phyloP scores from a whole-genome alignment of 164 flowering plant species.

The Tetrastigma voinierianum region DNA sequence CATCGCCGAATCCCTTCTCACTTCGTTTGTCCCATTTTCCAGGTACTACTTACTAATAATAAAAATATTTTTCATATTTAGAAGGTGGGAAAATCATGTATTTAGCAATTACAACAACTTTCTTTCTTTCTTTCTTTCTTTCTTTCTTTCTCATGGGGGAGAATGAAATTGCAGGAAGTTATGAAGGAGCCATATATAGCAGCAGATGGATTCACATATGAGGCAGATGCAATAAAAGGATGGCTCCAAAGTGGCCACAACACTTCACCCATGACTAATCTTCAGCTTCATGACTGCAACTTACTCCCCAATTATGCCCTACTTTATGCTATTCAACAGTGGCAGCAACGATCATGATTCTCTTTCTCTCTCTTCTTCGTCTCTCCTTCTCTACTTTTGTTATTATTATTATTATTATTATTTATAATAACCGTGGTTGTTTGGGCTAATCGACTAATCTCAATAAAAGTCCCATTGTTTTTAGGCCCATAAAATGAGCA shows the following conservation, averaged over 20 bases:
- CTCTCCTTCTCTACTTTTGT: too few relatives aligned
- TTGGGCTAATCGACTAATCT: too few relatives aligned
- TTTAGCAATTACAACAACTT: not conserved
- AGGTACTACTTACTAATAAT: too few relatives aligned
- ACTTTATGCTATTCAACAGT: conserved; percentile 61
- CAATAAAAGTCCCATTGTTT: too few relatives aligned
- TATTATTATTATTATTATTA: too few relatives aligned
- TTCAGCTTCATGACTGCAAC: conserved; percentile 47
- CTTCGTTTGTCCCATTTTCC: conserved; percentile 64
- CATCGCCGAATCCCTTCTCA: conserved; percentile 43
- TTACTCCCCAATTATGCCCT: conserved; percentile 68
- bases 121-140: too few relatives aligned
- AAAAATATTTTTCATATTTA: too few relatives aligned
- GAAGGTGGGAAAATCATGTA: not conserved
- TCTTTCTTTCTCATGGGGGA: not conserved
- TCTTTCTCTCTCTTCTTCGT: too few relatives aligned
- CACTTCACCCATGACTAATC: conserved; percentile 80
- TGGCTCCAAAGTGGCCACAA: conserved; percentile 69
- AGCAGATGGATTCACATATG: conserved; percentile 73
- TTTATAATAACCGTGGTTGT: too few relatives aligned
- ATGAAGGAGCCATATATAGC: conserved; percentile 70
- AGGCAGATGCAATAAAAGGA: conserved; percentile 62
- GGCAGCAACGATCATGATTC: conserved; percentile 41
- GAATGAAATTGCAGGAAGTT: conserved; percentile 52
- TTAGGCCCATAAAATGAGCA: too few relatives aligned